These are phyloP conservation scores for Candida vartiovaarae DNA, from an alignment of 805 yeast genomes.

Conservation along the genomic window DNA sequence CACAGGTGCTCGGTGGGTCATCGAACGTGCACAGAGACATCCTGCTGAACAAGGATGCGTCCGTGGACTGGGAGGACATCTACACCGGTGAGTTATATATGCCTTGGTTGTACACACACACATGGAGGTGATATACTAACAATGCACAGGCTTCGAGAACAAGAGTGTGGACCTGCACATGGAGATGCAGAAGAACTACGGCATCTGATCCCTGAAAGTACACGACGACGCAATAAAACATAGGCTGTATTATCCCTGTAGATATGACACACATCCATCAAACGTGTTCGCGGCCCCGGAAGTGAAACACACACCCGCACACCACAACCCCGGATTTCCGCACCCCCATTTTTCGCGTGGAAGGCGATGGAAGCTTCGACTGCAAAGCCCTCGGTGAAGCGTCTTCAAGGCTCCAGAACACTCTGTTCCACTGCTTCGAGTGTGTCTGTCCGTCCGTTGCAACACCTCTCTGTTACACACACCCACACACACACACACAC, in stretches of 20 bases:
- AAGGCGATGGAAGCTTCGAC: too few species aligned
- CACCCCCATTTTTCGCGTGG: neutral
- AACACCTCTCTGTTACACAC: too few species aligned
- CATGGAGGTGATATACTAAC: slow-evolving; percentile 5
- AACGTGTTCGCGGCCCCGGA: neutral
- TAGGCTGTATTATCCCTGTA: too few species aligned
- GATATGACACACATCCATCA: too few species aligned
- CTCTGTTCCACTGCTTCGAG: too few species aligned
- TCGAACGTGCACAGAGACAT: slow-evolving; percentile 68
- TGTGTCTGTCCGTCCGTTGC: too few species aligned
- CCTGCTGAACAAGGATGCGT: slow-evolving; percentile 65
- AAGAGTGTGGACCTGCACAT: slow-evolving; percentile 52
- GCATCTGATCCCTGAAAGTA: slow-evolving; percentile 4
- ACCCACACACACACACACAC: too few species aligned
- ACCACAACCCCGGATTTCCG: neutral
- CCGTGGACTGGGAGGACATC: slow-evolving; percentile 91
- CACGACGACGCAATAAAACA: too few species aligned
- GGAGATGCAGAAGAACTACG: slow-evolving; percentile 58
- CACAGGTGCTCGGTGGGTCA: slow-evolving; percentile 52
- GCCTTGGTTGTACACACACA: neutral
- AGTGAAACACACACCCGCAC: neutral
- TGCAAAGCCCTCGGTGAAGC: too few species aligned
- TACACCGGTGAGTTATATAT: slow-evolving; percentile 41
- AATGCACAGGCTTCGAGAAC: slow-evolving; percentile 31
- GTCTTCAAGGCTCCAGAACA: too few species aligned